These are phyloP conservation scores for Przewalskia tangutica DNA, from an alignment of 257 asterid genomes.

Conservation along the genomic window DNA sequence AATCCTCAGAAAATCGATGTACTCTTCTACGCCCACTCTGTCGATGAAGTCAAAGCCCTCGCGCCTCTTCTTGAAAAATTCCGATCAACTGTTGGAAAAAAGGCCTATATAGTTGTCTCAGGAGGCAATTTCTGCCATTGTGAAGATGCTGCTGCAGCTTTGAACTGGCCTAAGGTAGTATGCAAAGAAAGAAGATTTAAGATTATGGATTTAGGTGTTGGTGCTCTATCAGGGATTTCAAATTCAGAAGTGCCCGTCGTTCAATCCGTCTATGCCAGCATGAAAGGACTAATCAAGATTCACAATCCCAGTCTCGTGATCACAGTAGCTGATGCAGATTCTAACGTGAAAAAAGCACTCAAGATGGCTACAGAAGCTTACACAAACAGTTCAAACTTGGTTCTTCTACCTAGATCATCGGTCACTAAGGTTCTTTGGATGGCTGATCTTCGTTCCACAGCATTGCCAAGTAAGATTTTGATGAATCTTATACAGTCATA, in stretches of 20 bases:
- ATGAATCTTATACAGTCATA: background rate
- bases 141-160: conserved; percentile 58
- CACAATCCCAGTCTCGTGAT: conserved; percentile 84
- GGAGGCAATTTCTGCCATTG: conserved; percentile 84
- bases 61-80: conserved; percentile 79
- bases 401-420: conserved; percentile 56
- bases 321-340: conserved; percentile 45
- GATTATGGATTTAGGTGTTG: conserved; percentile 74
- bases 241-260: conserved; percentile 72
- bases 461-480: conserved; percentile 59
- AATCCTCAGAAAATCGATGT: conserved; percentile 85
- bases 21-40: conserved; percentile 73
- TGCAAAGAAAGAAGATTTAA: conserved; percentile 82
- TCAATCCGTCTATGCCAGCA: conserved; percentile 74
- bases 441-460: conserved; percentile 82
- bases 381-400: conserved; percentile 32
- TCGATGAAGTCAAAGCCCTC: conserved; percentile 64
- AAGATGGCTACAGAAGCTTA: conserved; percentile 57
- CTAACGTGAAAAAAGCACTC: conserved; percentile 64
- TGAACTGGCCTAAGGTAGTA: conserved; percentile 70
- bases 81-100: conserved; percentile 59
- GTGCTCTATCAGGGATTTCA: conserved; percentile 46
- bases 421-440: conserved; percentile 77
- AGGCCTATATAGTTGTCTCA: conserved; percentile 77
- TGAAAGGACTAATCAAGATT: conserved; percentile 77